Evolutionary conservation across 805 yeast genomes (phyloP).

Genomic region (Cyberlindnera suaveolens): DNA sequence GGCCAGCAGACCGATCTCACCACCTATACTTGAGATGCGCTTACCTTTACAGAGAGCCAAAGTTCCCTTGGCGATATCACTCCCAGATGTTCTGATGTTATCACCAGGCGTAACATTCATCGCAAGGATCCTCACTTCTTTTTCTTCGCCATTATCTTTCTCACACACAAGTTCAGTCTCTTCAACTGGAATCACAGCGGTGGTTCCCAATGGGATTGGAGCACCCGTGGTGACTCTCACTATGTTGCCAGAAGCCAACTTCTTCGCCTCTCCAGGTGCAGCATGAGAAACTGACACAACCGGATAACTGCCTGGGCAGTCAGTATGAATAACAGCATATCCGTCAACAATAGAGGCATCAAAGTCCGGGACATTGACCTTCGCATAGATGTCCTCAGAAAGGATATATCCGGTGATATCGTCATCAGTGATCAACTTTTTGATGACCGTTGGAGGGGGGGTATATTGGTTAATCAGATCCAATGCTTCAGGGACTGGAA

Average conservation of each 20-base stretch:
- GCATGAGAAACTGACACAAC: constrained; percentile 40
- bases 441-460: constrained; percentile 23
- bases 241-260: constrained; percentile 29
- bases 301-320: constrained; percentile 39
- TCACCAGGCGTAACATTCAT: constrained; percentile 33
- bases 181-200: constrained; percentile 50
- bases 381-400: constrained; percentile 36
- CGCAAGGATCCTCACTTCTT: constrained; percentile 34
- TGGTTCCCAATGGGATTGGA: constrained; percentile 47
- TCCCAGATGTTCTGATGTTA: constrained; percentile 42
- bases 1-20: constrained; percentile 43
- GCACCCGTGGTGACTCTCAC: constrained; percentile 52
- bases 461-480: constrained; percentile 28
- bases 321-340: constrained; percentile 40
- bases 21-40: constrained; percentile 35
- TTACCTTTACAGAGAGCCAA: constrained; percentile 32
- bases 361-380: constrained; percentile 39
- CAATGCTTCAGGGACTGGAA: constrained; percentile 36
- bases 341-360: constrained; percentile 55
- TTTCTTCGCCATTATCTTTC: constrained; percentile 38
- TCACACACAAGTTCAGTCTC: constrained; percentile 35
- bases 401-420: constrained; percentile 33
- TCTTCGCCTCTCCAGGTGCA: constrained; percentile 20
- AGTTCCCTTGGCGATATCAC: constrained; percentile 37
- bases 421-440: constrained; percentile 24